Base-by-base conservation (phyloP, 2,329 filamentous ascomycete genomes). In the Fusarium poae region DNA sequence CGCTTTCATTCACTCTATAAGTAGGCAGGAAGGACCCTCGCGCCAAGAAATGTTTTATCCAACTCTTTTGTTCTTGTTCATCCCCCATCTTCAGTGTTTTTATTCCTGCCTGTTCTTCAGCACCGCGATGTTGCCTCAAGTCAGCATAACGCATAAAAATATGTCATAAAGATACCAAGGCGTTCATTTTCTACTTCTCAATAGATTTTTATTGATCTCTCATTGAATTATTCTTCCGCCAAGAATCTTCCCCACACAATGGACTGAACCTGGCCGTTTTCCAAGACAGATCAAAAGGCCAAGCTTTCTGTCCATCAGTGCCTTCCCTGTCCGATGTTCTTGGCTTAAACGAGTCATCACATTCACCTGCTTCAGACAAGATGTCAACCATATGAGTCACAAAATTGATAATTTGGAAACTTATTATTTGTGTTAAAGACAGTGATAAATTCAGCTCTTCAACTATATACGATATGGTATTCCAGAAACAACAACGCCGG, bases 401-500 rank as follows among this genome's bases (percentile, higher is more conserved):
- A 25, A 12, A 18, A 16, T n/a, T 4, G 5, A 39, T 18, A 9
- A 20, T 15, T 16, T n/a, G 16, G n/a, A 16, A 27, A 43, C 21
- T 20, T 23, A 21, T 25, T 29, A 15, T 43, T 55, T 13, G 29
- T 37, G 35, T 39, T n/a, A 16, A 34, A 23, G 12, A 30, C 27
- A 2, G 29, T 42, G 10, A 40, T 58, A 21, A 25, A 49, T 58
- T 67, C 29, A 46, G 25, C 49, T 43, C 25, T 44, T 42, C 39
- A 52, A 6, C 50, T 54, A 32, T 9, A 18, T 23, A 54, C 25
- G 35, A 39, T 15, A 39, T 32, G 12, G 12, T 45, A 23, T 39
- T 39, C 34, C 3, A 64, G 52, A 66, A 43, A 44, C 60, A 58
- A 51, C 42, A 68, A 62, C 57, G 51, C 67, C 57, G 30, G 52